Evolutionary conservation across 257 asterid species (phyloP), one percentile per base, ranked within the genome.

Genomic region (Primulina tabacum): DNA sequence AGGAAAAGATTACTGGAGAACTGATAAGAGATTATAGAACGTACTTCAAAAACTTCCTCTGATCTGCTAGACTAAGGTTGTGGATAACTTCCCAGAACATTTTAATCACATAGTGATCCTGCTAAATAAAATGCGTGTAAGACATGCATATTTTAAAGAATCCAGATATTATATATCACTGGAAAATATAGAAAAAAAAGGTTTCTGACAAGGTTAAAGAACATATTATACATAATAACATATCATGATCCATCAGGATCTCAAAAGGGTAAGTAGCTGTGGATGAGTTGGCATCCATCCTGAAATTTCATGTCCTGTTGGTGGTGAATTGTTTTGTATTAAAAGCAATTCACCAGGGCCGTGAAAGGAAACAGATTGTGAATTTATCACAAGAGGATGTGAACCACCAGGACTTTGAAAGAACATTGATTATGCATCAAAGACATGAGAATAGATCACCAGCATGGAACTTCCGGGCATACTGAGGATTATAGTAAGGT

Each of bases 11-110:
- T 17, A 17, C 32, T 65, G 21, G 20, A 61, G 66, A 75, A 43
- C 64, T 59, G 28, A 64, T 59, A 60, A 57, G 47, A 60, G 64
- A 73, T 55, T 72, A 74, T 8, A 55, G 30, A 18, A 69, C 97
- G 75, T 85, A 94, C 99, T 94, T 94, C 89, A 94, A 72, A 75
- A 91, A 74, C 65, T 85, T 94, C 76, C 97, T 82, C 84, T 83
- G 97, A 76, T 91, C 78, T 69, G 78, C 86, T 92, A 94, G 75
- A 79, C 90, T 82, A 62, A 91, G 74, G 85, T 80, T 79, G 78
- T 88, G 77, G 69, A 94, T 78, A 58, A 94, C 96, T 78, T 88
- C 96, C 99, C 99, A 94, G 82, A 94, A 91, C 92, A 88, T 89
- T 78, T 85, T 78, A 10, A 91, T 83, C 53, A 86, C 95, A 79